These are phyloP conservation scores for Sequoiadendron giganteum DNA, from an alignment of 75 land plant genomes.

Conservation along the genomic window DNA sequence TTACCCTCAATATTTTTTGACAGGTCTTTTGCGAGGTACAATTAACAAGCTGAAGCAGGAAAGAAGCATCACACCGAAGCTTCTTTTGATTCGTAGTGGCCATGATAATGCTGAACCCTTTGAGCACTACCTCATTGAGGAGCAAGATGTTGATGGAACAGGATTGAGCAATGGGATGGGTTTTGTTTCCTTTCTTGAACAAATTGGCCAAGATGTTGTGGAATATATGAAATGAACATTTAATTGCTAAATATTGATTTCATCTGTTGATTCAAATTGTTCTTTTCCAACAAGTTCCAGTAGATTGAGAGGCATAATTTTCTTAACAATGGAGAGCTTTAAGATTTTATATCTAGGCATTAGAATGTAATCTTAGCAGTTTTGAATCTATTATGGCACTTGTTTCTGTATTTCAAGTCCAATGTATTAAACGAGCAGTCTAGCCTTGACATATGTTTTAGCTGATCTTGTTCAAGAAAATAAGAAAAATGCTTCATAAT, in stretches of 20 bases:
- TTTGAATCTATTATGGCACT: background rate
- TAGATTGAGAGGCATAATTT: background rate
- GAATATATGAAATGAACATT: conserved; percentile 61
- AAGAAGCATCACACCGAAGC: conserved; percentile 93
- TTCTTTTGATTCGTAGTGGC: conserved; percentile 82
- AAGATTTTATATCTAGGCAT: background rate
- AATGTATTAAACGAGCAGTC: background rate
- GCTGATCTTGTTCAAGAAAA: background rate
- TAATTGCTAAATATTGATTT: background rate
- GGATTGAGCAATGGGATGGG: conserved; percentile 77
- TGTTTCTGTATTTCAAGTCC: background rate
- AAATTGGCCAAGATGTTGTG: conserved; percentile 60
- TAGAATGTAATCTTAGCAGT: background rate
- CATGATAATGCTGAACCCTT: conserved; percentile 81
- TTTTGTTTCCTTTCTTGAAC: conserved; percentile 92
- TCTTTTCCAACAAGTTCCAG: background rate
- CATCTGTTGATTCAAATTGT: background rate
- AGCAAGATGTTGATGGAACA: conserved; percentile 90
- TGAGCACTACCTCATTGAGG: conserved; percentile 94
- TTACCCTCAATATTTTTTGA: background rate
- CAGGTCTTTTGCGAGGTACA: conserved; percentile 71
- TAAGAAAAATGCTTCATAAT: background rate
- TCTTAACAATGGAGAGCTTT: background rate
- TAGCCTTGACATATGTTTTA: background rate
- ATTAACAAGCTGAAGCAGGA: conserved; percentile 94